phyloP scores from a whole-genome alignment of 23 red algal genomes.

The Gracilaria caudata region DNA sequence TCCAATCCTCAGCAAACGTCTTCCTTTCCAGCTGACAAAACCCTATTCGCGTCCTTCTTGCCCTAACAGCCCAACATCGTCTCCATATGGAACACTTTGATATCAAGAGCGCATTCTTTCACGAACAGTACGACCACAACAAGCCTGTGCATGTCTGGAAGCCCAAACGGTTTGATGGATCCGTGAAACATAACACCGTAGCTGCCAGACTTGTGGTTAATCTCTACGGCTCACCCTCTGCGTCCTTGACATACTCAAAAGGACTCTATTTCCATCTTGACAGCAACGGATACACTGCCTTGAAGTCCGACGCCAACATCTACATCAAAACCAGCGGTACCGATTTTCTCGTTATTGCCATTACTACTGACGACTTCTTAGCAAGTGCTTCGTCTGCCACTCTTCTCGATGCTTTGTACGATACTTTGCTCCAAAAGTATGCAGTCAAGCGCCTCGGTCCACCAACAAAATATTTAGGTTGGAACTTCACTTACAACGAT shows the following conservation, averaged over 20 bases:
- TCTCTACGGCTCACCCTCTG: slow-evolving; percentile 14
- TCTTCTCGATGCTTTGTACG: slow-evolving; percentile 2
- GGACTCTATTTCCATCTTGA: slow-evolving; percentile 12
- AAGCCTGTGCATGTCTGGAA: slow-evolving; percentile 4
- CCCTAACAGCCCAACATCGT: not conserved
- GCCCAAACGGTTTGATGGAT: slow-evolving; percentile 18
- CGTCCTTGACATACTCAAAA: not conserved
- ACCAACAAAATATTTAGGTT: slow-evolving; percentile 38
- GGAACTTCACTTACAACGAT: slow-evolving; percentile 21
- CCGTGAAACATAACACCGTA: not conserved
- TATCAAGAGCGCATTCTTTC: slow-evolving; percentile 29
- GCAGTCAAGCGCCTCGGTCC: not conserved
- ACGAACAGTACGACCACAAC: slow-evolving; percentile 30
- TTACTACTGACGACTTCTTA: slow-evolving; percentile 31
- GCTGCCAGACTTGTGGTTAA: slow-evolving; percentile 5
- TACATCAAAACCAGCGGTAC: not conserved
- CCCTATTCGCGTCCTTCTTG: slow-evolving; percentile 18
- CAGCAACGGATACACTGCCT: not conserved
- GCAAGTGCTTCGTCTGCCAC: not conserved
- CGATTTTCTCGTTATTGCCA: not conserved
- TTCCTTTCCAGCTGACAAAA: slow-evolving; percentile 21
- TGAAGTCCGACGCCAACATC: slow-evolving; percentile 13
- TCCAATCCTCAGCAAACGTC: slow-evolving; percentile 12
- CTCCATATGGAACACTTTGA: slow-evolving; percentile 53
- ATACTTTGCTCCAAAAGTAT: not conserved